Percentiles rank a stretch among this genome's conserved stretches.
phyloP scores from a whole-genome alignment of 2,329 filamentous ascomycete species.

The Nigrospora oryzae region DNA sequence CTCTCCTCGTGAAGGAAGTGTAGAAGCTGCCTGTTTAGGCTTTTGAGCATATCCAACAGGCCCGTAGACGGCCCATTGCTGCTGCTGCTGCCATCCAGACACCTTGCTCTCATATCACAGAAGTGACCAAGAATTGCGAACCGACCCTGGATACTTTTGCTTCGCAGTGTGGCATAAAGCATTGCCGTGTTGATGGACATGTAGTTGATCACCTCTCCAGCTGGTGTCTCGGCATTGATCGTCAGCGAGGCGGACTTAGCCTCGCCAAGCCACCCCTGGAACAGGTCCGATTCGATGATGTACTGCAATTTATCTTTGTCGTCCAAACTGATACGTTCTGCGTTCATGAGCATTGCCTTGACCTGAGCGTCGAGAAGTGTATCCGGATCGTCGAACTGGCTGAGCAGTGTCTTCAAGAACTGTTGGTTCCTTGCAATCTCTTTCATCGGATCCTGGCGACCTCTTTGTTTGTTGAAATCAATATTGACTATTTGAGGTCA shows the following conservation, averaged over 20 bases:
- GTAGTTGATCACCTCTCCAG: neutral
- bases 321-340: neutral
- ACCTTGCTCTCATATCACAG: neutral
- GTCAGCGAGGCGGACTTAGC: neutral
- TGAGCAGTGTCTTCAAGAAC: no score
- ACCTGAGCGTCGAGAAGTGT: neutral
- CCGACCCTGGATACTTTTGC: neutral
- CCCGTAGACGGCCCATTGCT: neutral
- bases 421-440: no score
- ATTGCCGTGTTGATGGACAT: neutral
- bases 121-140: neutral
- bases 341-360: neutral
- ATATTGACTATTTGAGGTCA: no score
- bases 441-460: no score
- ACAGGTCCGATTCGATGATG: neutral
- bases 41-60: neutral
- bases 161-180: neutral
- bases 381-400: no score
- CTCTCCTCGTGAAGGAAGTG: neutral
- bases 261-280: neutral
- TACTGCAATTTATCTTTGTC: neutral
- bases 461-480: no score
- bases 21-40: neutral
- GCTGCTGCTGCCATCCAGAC: no score
- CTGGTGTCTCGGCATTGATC: neutral